Evolutionary conservation across 306 rosid species (phyloP), one percentile per base, ranked within the genome.

Genomic region (Acmispon strigosus): DNA sequence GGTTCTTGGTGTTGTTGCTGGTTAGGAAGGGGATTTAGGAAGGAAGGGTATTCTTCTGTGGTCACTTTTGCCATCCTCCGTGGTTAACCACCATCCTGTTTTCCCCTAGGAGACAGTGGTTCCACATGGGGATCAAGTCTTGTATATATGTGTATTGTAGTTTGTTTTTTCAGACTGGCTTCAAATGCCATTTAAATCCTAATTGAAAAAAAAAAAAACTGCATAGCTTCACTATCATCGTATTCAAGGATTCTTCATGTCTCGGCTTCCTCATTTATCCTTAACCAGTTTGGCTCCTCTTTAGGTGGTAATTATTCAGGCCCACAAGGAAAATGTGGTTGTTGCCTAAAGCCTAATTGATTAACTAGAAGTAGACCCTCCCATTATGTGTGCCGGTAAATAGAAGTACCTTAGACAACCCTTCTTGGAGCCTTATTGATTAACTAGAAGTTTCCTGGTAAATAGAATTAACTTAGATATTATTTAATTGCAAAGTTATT

Each of bases 131-230:
- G 85, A 72, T 79, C 76, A 71, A 78, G 65, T 83, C 82, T 84
- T 88, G 92, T 89, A 88, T 49, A 82, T 82, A 79, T 51, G 55
- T 72, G 79, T 52, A 37, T 56, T 52, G 50, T 78, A 77, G 74
- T 44, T 77, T 73, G 48, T 59, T 49, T 19, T 51, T 8, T 72
- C 62, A 56, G 72, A 69, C 34, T 58, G 78, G 67, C 78, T 52
- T 58, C 13, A 32, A 63, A 45, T 14, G 15, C 43, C 36, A 29
- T 70, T 61, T 69, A 27, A 45, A 11, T 74, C 51, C 10, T 48
- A 50, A 50, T 73, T n/a, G 10, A 56, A 57, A 29, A 70, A 15
- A 43, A 44, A 24, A 53, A 32, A 32, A 56, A 27, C 10, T 1
- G 47, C 18, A 73, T 54, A 13, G 9, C 2, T 48, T 48, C 34